Conservation (phyloP, 169 alveolate genomes). For the Eimeria acervulina region DNA sequence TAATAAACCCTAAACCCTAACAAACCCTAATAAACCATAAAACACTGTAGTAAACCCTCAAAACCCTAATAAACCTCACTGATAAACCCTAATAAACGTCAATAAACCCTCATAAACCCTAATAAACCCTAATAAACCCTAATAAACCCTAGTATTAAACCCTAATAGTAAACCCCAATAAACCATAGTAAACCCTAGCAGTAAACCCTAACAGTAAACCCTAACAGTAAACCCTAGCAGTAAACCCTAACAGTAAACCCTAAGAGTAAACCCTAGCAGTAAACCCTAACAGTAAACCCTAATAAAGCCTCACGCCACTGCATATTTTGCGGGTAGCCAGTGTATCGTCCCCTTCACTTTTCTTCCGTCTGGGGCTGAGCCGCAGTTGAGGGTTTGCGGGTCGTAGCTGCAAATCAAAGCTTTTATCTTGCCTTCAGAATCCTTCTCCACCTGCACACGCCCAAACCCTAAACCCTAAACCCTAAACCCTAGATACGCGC, state of each 20-base stretch:
- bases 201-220: too few relatives aligned
- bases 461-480: background rate
- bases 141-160: too few relatives aligned
- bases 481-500: too few relatives aligned
- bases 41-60: background rate
- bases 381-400: conserved; percentile 89
- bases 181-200: too few relatives aligned
- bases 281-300: background rate
- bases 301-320: conserved; percentile 78
- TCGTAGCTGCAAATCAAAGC: conserved; percentile 91
- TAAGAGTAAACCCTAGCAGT: too few relatives aligned
- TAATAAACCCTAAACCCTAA: background rate
- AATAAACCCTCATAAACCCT: too few relatives aligned
- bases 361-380: conserved; percentile 85
- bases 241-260: too few relatives aligned
- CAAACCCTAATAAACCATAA: background rate
- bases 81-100: background rate
- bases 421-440: conserved; percentile 72
- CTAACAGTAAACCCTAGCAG: too few relatives aligned
- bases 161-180: too few relatives aligned
- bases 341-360: conserved; percentile 93
- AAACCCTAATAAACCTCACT: too few relatives aligned
- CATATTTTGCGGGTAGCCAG: conserved; percentile 89
- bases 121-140: too few relatives aligned
- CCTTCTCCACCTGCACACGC: conserved; percentile 77